These are phyloP conservation scores for Melaleuca alternifolia DNA, from an alignment of 345 rosid genomes.

Conservation along the genomic window DNA sequence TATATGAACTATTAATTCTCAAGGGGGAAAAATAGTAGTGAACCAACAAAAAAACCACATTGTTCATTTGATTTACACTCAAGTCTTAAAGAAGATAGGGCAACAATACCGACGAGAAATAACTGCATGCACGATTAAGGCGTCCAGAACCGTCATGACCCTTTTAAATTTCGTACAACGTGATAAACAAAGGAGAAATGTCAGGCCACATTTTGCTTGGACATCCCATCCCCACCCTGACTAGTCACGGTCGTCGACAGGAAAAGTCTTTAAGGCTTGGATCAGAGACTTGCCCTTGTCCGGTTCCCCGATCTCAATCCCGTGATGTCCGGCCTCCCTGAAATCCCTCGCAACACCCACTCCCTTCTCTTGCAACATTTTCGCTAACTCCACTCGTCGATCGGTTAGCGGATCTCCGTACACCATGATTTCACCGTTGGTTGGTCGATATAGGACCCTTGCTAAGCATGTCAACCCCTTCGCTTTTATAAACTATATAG, in stretches of 20 bases:
- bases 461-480: neutral
- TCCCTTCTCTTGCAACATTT: conserved; percentile 32
- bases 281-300: conserved; percentile 8
- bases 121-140: neutral
- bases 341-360: conserved; percentile 15
- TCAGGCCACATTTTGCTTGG: neutral
- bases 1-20: neutral
- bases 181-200: neutral
- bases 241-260: neutral
- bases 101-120: neutral
- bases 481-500: neutral
- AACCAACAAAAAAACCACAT: neutral
- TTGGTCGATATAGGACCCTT: neutral
- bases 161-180: too few relatives aligned
- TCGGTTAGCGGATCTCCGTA: conserved; percentile 39
- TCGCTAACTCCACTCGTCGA: conserved; percentile 26
- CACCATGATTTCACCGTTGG: neutral
- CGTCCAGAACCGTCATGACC: neutral
- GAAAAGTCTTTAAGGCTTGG: conserved; percentile 12
- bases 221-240: neutral
- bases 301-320: conserved; percentile 13
- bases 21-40: neutral
- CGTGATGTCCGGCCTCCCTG: conserved; percentile 24
- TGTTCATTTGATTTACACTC: neutral
- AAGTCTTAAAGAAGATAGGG: neutral